A percentile compares a stretch with the other conserved stretches of the same genome.
phyloP scores from a whole-genome alignment of 257 asterid genomes.

The Solanum chilense region DNA sequence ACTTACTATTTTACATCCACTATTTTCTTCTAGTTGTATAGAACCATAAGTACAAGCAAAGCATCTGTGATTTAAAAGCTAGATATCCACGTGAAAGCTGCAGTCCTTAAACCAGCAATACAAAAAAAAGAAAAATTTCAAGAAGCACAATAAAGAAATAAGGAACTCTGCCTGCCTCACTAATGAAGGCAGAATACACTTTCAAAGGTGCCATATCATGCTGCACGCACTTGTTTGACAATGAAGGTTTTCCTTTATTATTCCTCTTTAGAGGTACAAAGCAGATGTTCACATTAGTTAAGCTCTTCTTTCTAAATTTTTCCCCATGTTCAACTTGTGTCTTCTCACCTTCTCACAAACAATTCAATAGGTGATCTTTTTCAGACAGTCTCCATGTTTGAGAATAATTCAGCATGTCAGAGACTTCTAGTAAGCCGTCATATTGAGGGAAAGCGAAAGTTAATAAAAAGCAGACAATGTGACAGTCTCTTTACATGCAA shows the following conservation, averaged over 20 bases:
- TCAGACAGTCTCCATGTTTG: background rate
- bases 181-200: background rate
- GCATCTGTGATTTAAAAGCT: background rate
- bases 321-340: background rate
- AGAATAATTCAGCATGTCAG: background rate
- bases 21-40: background rate
- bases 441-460: background rate
- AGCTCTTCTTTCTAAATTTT: background rate
- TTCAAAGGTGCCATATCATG: background rate
- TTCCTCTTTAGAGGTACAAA: background rate
- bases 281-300: background rate
- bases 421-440: background rate
- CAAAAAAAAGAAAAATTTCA: background rate
- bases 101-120: background rate
- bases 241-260: background rate
- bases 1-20: background rate
- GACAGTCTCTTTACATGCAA: background rate
- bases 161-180: background rate
- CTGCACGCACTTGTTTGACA: background rate
- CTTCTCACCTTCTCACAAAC: background rate
- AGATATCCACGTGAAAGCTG: background rate
- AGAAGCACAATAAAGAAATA: background rate
- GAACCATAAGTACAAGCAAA: background rate
- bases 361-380: background rate
- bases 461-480: background rate